A percentile compares a stretch with the other conserved stretches of the same genome.
phyloP scores from a whole-genome alignment of 345 rosid genomes.

The Eucalyptus sp. region DNA sequence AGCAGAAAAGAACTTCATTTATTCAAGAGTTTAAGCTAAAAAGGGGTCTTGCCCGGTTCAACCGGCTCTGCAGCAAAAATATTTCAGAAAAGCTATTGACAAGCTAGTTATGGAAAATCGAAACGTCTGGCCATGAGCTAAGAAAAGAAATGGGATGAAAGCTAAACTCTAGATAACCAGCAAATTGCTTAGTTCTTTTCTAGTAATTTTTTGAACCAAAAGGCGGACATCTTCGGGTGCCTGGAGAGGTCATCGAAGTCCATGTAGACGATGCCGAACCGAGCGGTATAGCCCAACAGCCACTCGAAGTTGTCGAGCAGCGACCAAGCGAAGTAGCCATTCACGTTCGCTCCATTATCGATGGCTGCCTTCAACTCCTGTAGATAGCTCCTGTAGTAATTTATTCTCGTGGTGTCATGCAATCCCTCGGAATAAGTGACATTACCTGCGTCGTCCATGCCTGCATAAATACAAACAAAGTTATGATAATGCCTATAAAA shows the following conservation, averaged over 20 bases:
- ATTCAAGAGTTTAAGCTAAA: not conserved
- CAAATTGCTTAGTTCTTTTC: not conserved
- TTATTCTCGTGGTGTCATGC: constrained; percentile 31
- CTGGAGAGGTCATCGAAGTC: constrained; percentile 32
- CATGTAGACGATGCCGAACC: constrained; percentile 43
- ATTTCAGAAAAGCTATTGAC: not conserved
- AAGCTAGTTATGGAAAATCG: not conserved
- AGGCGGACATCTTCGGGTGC: constrained; percentile 54
- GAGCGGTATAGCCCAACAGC: constrained; percentile 38
- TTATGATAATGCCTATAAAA: not conserved
- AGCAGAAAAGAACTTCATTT: not conserved
- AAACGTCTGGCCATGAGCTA: not conserved
- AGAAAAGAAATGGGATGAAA: not conserved
- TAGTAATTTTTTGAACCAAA: constrained; percentile 41
- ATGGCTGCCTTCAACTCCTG: constrained; percentile 32
- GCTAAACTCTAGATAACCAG: not conserved
- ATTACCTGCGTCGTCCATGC: constrained; percentile 55
- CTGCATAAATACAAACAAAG: not conserved
- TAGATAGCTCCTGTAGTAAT: constrained; percentile 31
- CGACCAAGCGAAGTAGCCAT: constrained; percentile 63
- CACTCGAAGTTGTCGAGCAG: constrained; percentile 60
- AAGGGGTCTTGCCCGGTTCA: not conserved
- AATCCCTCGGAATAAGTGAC: constrained; percentile 10
- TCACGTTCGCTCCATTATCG: constrained; percentile 52
- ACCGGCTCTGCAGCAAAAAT: not conserved